Evolutionary conservation across 371 early-diverging fungal genomes (phyloP), one percentile per base, ranked within the genome.

Genomic region (Apophysomyces ossiformis): DNA sequence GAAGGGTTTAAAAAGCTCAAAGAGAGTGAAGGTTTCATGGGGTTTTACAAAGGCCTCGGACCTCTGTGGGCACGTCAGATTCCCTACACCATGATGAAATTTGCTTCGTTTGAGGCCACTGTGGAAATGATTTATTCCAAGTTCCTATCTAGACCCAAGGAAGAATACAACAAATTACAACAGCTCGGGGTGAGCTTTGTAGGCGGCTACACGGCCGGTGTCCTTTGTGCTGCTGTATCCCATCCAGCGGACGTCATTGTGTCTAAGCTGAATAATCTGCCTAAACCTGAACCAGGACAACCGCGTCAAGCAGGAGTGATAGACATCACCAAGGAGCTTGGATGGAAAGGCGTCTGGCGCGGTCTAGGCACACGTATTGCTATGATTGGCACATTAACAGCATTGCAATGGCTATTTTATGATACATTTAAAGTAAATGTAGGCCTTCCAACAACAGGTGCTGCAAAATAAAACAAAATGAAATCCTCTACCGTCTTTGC

Each of bases 21-120:
- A 59, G 79, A 75, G n/a, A 61, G 64, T 38, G 87, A 89, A 71
- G 93, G 92, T 7, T 50, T 86, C 35, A 76, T 75, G 67, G 89
- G 93, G 0, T 90, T 91, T 69, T 91, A 88, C 76, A 87, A 85
- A 64, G 92, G 92, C 26, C 69, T 94, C 35, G 80, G 84, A 7
- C 95, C 95, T 35, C 87, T 94, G 60, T 93, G 92, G 94, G 74
- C 86, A 64, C 87, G 93, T 63, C 95, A 96, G 81, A 72, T 96
- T 63, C 96, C 96, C 37, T 97, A 97, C 85, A 97, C 97, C 58
- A 93, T 96, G 87, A 93, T 94, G 77, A 96, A 96, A 85, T 97
- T 96, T 77, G 93, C 92, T 68, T 88, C 91, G 63, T 95, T 92
- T 77, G 96, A 95, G 78, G 89, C 81, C 63, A 88, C 88, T 12